phyloP scores from a whole-genome alignment of 371 early-diverging fungal species.

The Zancudomyces culisetae region DNA sequence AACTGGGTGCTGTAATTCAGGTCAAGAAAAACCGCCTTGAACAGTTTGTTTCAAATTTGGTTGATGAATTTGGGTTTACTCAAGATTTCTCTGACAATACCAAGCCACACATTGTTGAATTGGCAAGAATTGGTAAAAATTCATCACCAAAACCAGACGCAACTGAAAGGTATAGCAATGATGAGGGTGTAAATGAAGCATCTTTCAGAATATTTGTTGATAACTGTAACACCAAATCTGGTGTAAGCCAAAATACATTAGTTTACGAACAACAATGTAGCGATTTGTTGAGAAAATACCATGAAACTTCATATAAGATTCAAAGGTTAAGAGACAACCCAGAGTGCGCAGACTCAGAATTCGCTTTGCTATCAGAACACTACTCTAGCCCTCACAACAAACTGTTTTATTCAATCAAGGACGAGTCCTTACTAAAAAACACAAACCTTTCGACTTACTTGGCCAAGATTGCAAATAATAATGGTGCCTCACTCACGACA shows the following conservation, averaged over 20 bases:
- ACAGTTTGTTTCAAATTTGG: conserved; percentile 25
- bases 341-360: conserved; percentile 66
- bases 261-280: conserved; percentile 34
- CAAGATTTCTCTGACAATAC: no score
- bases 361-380: conserved; percentile 38
- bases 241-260: conserved; percentile 19
- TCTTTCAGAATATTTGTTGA: neutral
- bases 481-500: neutral
- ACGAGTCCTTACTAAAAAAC: conserved; percentile 14
- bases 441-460: neutral
- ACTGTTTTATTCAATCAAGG: conserved; percentile 45
- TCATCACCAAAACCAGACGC: no score
- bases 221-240: neutral
- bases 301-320: conserved; percentile 77
- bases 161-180: no score
- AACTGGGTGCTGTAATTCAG: conserved; percentile 88
- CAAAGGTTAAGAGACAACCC: conserved; percentile 81
- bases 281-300: conserved; percentile 62
- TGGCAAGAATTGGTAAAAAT: conserved; percentile 32
- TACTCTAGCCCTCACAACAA: conserved; percentile 43
- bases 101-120: conserved; percentile 16
- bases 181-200: conserved; percentile 27
- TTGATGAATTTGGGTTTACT: no score
- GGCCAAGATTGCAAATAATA: neutral
- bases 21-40: conserved; percentile 35